Base-by-base conservation (phyloP, 768 basidiomycete genomes). In the Xerocomus spinulosus region DNA sequence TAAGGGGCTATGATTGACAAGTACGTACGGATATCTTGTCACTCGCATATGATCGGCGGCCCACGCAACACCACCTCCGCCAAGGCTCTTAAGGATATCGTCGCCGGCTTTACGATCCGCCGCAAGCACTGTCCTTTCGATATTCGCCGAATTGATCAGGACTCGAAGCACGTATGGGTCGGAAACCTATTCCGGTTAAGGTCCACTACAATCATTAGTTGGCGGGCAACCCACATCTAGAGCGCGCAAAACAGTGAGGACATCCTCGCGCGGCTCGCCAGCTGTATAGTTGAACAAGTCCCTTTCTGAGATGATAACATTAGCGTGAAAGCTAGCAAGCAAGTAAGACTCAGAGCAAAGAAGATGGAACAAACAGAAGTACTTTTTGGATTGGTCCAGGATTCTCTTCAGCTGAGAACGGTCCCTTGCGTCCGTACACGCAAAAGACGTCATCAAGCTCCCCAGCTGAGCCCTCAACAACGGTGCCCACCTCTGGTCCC, bases 201-300 rank as follows among this genome's bases (percentile, higher is more conserved):
- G 36, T 38, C 50, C 13, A 52, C 14, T 12, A 15, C 7, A 8
- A 24, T 33, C 46, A 9, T 15, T n/a, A 42, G 13, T 29, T 39
- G 26, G 23, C 9, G 12, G 5, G 46, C 18, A 38, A 33, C 79
- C 8, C 52, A 92, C 95, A 23, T 87, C 81, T 8, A 97, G 76
- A 15, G 85, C 85, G 21, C 92, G 84, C 21, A 95, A 73, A 21
- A 94, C 78, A 6, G 94, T 97, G 3, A 81, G 70, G 43, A 83
- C 75, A 18, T 76, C 50, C 17, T 60, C 60, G 2, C 78, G 75
- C 10, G 87, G 84, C 59, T 95, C 92, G 23, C 92, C 92, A 2
- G 55, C 50, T 30, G 74, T 73, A 56, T 79, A 94, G 59, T 96
- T 90, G 62, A 96, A 97, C 33, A 88, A 54, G 58, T 94, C 92